Conservation (phyloP, 176 grass and related monocot species). For the Hyparrhenia diplandra region DNA sequence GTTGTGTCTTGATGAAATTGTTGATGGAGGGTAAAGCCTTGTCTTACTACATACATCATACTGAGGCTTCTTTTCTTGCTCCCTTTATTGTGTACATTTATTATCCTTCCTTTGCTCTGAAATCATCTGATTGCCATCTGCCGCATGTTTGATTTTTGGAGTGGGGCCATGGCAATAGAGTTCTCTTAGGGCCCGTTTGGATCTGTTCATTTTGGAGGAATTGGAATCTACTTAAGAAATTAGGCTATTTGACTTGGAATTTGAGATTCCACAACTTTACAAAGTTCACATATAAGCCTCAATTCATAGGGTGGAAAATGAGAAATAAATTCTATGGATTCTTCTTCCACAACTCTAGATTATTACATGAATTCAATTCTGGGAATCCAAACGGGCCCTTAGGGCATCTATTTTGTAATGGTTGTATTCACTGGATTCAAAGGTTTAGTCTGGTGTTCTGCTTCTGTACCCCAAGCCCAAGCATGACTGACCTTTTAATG, state of each 20-base stretch:
- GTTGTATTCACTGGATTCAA: background rate
- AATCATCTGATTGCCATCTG: background rate
- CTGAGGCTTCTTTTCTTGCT: constrained; percentile 10
- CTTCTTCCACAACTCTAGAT: too few species aligned
- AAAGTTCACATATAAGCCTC: too few species aligned
- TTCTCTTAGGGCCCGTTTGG: background rate
- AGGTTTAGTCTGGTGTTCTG: background rate
- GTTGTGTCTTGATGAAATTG: constrained; percentile 92
- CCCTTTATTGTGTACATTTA: background rate
- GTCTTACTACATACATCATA: background rate
- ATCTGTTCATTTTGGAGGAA: too few species aligned
- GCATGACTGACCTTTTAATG: background rate
- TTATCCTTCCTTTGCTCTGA: background rate
- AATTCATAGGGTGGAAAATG: too few species aligned
- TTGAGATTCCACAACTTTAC: too few species aligned
- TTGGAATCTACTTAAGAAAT: too few species aligned
- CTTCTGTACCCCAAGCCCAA: background rate
- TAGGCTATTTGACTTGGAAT: too few species aligned
- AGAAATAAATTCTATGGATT: too few species aligned
- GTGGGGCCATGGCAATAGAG: background rate
- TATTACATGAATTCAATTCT: too few species aligned
- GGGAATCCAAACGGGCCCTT: too few species aligned
- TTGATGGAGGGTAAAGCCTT: constrained; percentile 81
- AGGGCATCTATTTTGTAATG: background rate
- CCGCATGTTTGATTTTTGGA: background rate